Conservation (phyloP, 768 basidiomycete species). For the Leucosporidium yakuticum region DNA sequence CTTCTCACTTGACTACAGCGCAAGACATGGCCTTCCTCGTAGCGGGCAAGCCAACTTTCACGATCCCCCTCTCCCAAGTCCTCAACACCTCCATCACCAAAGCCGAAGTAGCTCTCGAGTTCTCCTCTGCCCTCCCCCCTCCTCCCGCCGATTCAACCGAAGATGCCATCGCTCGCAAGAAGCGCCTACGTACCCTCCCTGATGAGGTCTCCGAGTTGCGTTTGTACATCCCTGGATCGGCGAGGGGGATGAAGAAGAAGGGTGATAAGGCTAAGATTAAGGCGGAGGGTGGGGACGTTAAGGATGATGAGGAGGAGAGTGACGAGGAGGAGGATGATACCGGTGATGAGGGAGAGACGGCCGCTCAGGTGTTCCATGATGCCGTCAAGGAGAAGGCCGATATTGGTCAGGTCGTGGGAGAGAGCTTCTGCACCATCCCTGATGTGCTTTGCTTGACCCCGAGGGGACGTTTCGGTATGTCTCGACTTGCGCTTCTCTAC, state of each 20-base stretch:
- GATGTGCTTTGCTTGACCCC: constrained; percentile 93
- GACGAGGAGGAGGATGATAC: constrained; percentile 40
- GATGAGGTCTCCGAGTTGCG: constrained; percentile 64
- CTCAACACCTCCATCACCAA: constrained; percentile 97
- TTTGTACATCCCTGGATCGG: constrained; percentile 86
- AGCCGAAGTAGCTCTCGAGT: constrained; percentile 98
- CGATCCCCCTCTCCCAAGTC: constrained; percentile 75
- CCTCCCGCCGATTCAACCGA: constrained; percentile 9
- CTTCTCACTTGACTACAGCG: constrained; percentile 51
- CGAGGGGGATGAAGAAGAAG: constrained; percentile 58
- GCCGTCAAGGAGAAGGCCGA: constrained; percentile 93
- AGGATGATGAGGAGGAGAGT: constrained; percentile 45
- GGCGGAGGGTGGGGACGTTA: constrained; percentile 39
- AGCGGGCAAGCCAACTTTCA: constrained; percentile 79
- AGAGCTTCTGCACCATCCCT: constrained; percentile 87
- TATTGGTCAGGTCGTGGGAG: constrained; percentile 82
- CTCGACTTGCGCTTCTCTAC: background rate
- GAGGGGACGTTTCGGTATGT: constrained; percentile 41
- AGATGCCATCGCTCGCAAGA: constrained; percentile 30
- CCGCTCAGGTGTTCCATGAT: constrained; percentile 95
- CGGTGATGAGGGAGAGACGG: constrained; percentile 43
- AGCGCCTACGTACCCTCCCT: constrained; percentile 23
- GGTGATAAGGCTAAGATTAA: constrained; percentile 45
- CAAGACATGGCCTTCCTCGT: constrained; percentile 87
- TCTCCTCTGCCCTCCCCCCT: constrained; percentile 45